Conservation (phyloP, 1,284 basidiomycete species). For the Heterobasidion occidentale region DNA sequence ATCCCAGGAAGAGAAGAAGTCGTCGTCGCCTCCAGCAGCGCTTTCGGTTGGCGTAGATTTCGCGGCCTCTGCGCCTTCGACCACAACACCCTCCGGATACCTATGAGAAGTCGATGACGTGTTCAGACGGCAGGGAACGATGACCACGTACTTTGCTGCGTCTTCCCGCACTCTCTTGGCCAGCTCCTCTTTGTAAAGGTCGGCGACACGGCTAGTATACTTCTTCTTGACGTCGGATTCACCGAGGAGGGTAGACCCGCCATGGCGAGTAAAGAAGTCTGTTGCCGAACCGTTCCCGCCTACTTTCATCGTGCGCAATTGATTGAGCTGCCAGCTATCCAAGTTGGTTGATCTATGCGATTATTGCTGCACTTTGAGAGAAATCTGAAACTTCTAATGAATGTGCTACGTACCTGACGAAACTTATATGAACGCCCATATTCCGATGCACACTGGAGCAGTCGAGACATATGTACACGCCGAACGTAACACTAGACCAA, state of each 20-base stretch:
- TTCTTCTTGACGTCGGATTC: conserved; percentile 84
- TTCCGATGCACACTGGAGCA: conserved; percentile 95
- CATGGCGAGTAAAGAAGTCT: conserved; percentile 89
- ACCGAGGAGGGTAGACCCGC: conserved; percentile 62
- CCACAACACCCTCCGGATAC: conserved; percentile 67
- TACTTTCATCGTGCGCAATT: conserved; percentile 94
- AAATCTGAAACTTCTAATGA: not conserved
- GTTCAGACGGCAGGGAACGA: not conserved
- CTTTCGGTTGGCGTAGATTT: conserved; percentile 27
- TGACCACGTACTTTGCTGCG: conserved; percentile 45
- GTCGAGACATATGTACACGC: conserved; percentile 96
- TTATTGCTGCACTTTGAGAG: not conserved
- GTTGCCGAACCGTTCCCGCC: conserved; percentile 88
- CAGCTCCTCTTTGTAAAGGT: conserved; percentile 91
- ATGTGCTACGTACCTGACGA: conserved; percentile 70
- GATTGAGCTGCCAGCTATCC: conserved; percentile 88
- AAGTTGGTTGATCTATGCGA: conserved; percentile 84
- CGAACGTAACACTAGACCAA: conserved; percentile 96
- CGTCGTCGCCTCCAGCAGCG: conserved; percentile 49
- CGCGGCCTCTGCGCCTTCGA: conserved; percentile 58
- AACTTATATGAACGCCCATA: conserved; percentile 97
- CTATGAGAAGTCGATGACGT: conserved; percentile 26
- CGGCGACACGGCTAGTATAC: conserved; percentile 79
- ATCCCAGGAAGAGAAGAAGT: conserved; percentile 97
- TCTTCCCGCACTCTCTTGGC: conserved; percentile 81